These are phyloP conservation scores for Mortierella polycephala DNA, from an alignment of 371 early-diverging fungal genomes.

Conservation along the genomic window DNA sequence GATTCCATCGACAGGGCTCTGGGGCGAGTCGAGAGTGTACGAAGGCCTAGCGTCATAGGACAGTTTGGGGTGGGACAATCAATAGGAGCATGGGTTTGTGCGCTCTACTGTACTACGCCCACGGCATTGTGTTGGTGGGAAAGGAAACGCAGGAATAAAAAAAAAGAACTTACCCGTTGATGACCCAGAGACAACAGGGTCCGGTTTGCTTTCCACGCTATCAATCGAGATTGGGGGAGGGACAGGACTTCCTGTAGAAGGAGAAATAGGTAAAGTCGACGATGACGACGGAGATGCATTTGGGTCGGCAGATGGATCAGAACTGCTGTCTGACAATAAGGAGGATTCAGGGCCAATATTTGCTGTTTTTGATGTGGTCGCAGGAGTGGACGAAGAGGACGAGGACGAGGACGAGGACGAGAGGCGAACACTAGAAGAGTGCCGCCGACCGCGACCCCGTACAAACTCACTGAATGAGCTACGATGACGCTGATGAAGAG, in stretches of 20 bases:
- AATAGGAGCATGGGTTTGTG: slow-evolving; percentile 10
- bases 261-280: no score
- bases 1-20: slow-evolving; percentile 29
- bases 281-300: no score
- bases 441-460: slow-evolving; percentile 20
- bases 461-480: slow-evolving; percentile 33
- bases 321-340: no score
- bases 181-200: no score
- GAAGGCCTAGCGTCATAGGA: slow-evolving; percentile 14
- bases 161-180: no score
- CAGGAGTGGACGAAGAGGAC: neutral
- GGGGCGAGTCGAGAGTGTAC: slow-evolving; percentile 26
- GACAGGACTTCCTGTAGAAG: no score
- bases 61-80: slow-evolving; percentile 12
- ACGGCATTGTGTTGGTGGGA: slow-evolving; percentile 6
- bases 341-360: no score
- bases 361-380: neutral
- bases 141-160: neutral
- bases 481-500: slow-evolving; percentile 26
- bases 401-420: slow-evolving; percentile 9
- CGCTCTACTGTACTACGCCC: neutral
- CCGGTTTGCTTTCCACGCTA: no score
- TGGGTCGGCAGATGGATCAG: no score
- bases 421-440: slow-evolving; percentile 12
- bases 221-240: no score